Base-by-base conservation (phyloP, 805 yeast species). In the Pichia phayaonensis region DNA sequence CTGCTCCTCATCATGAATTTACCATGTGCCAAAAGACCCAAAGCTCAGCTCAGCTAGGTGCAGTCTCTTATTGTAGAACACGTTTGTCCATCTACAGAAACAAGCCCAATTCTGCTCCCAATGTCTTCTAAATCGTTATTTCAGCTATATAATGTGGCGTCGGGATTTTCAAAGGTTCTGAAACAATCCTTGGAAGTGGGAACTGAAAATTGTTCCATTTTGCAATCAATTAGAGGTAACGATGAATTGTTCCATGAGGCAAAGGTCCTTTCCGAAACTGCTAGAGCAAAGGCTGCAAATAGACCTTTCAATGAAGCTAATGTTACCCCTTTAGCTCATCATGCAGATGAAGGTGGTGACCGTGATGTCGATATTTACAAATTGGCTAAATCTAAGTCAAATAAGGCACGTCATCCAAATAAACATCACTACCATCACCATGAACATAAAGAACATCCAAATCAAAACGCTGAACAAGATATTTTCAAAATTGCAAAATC, bases 301-400 rank as follows among this genome's bases (percentile, higher is more conserved):
- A 52, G 64, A 48, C 51, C 50, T 2, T 57, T 57, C 16, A 44
- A 55, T 42, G 38, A 47, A 15, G 36, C 22, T 12, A 57, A 54
- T 26, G 45, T 59, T 7, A 38, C 15, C 18, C 36, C 47, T 36
- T 24, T 15, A 8, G 51, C 48, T 18, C 45, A 43, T 15, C 50
- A 44, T 22, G 7, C 22, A 13, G 48, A 31, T 40, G 41, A 46
- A 15, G 3, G 5, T 31, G 52, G 46, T 4, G 51, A 53, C 21
- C 12, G 44, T 15, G 61, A 60, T 1, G 49, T 55, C 21, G 72
- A 69, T 46, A 62, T 69, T 40, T 69, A 59, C 42, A 61, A 59
- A 47, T 49, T 62, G n/a, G 72, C 73, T 2, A 59, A 59, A 38
- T 56, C 59, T 18, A 68, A 67, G 54, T 60, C 71, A 1, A 54